These are phyloP conservation scores for Tilletia caries DNA, from an alignment of 1,284 basidiomycete species.

Conservation along the genomic window DNA sequence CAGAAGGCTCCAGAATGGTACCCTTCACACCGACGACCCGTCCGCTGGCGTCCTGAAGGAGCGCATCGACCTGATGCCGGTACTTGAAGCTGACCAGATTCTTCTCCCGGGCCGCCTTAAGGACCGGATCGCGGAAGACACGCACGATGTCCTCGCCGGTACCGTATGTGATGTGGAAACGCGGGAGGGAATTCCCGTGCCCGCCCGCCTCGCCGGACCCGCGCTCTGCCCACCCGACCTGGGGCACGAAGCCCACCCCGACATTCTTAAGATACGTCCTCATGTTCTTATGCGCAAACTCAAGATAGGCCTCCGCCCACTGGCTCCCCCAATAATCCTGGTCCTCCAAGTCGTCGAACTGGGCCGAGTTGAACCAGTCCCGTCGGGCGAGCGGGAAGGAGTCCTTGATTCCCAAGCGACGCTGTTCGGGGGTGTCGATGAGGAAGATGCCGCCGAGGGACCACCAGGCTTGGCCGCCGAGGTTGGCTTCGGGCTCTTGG, in stretches of 20 bases:
- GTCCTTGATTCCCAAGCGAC: slow-evolving; percentile 23
- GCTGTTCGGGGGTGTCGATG: slow-evolving; percentile 22
- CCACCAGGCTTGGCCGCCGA: slow-evolving; percentile 27
- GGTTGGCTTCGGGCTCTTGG: slow-evolving; percentile 19
- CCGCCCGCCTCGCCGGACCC: slow-evolving; percentile 18
- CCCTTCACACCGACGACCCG: slow-evolving; percentile 19
- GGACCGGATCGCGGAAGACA: slow-evolving; percentile 22
- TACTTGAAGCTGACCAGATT: slow-evolving; percentile 23
- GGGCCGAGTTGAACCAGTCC: slow-evolving; percentile 23
- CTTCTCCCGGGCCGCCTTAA: slow-evolving; percentile 18
- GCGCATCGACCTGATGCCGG: slow-evolving; percentile 21
- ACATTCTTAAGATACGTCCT: slow-evolving; percentile 19
- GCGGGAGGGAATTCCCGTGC: slow-evolving; percentile 23
- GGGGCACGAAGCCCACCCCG: slow-evolving; percentile 16
- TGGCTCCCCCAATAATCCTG: slow-evolving; percentile 21
- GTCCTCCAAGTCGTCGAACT: slow-evolving; percentile 18
- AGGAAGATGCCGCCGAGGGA: slow-evolving; percentile 27
- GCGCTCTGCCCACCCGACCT: slow-evolving; percentile 26
- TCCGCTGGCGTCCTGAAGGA: slow-evolving; percentile 16
- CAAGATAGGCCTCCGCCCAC: slow-evolving; percentile 22
- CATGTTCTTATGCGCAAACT: slow-evolving; percentile 20
- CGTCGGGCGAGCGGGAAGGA: slow-evolving; percentile 21
- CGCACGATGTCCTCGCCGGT: slow-evolving; percentile 22
- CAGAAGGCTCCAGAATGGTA: slow-evolving; percentile 15
- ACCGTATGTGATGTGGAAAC: slow-evolving; percentile 26